Conservation (phyloP, 2,329 filamentous ascomycete species). For the Microcyclosporella mali region DNA sequence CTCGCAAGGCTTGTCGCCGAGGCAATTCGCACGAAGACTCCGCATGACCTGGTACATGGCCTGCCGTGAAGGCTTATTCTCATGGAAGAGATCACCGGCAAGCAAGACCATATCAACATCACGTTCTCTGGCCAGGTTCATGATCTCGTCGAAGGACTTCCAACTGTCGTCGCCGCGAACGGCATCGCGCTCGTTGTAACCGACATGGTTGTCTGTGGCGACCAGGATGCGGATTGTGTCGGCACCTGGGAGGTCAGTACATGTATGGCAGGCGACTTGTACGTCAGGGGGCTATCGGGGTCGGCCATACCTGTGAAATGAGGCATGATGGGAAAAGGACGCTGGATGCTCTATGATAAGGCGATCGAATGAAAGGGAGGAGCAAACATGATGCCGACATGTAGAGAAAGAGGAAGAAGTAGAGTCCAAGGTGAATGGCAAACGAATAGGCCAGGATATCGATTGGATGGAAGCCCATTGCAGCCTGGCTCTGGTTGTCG, state of each 20-base stretch:
- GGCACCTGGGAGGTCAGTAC: constrained; percentile 40
- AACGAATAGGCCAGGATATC: neutral
- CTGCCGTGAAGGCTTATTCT: constrained; percentile 94
- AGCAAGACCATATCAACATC: constrained; percentile 98
- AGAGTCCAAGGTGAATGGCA: neutral
- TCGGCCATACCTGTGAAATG: constrained; percentile 11
- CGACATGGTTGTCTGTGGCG: constrained; percentile 95
- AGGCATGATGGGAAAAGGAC: constrained; percentile 13
- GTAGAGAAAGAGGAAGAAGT: neutral
- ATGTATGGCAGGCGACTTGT: constrained; percentile 1
- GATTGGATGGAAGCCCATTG: constrained; percentile 9
- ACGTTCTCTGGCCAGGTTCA: constrained; percentile 75
- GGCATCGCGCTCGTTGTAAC: constrained; percentile 86
- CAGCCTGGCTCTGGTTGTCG: constrained; percentile 2
- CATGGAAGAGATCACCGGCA: constrained; percentile 91
- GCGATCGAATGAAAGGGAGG: too few species aligned
- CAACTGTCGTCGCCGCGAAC: constrained; percentile 96
- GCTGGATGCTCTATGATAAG: neutral
- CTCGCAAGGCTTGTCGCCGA: constrained; percentile 92
- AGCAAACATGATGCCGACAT: neutral
- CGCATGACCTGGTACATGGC: constrained; percentile 97
- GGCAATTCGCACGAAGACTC: constrained; percentile 83
- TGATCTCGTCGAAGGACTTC: constrained; percentile 91
- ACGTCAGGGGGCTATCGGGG: neutral
- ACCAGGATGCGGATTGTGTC: constrained; percentile 94